Evolutionary conservation across 768 basidiomycete genomes (phyloP), one percentile per base, ranked within the genome.

Genomic region (Lentinula sp.): DNA sequence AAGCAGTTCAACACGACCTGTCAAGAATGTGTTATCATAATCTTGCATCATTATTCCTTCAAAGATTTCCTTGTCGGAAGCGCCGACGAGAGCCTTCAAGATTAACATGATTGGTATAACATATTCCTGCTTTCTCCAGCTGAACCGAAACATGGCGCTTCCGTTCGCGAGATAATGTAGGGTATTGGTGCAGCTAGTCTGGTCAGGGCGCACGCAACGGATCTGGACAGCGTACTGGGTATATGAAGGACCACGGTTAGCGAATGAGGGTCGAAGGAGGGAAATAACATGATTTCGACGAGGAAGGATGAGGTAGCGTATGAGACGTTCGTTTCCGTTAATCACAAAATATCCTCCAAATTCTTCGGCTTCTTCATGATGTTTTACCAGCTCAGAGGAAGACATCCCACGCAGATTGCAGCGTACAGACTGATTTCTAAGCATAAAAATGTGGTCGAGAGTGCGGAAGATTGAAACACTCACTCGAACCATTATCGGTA

Each of bases 301-400:
- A 11, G 95, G 96, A 42, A 99, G 83, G 68, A 98, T 95, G 70
- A 98, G 87, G 76, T 95, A 98, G 64, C 97, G 93, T 66, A 99
- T 95, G 64, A 99, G 85, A 76, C 95, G 93, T 76, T 99, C 97
- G 75, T 98, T 98, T 63, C 97, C 97, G 72, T 99, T 99, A 73
- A 99, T 87, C 70, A 99, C 84, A 70, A 99, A 99, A 75, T 99
- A 98, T 32, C 96, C 97, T 57, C 97, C 97, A 69, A 98, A 98
- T 73, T 98, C 97, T 75, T 97, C 94, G 1, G 97, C 88, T 69
- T 99, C 97, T 80, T 99, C 97, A 70, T 96, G 90, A 63, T 88
- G 88, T 60, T 79, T 76, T 60, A 98, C 93, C 49, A 99, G 86
- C 50, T 93, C 89, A 8, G 89, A 83, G 8, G 96, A 91, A 2